Percentiles rank a stretch among this genome's conserved stretches.
phyloP scores from a whole-genome alignment of 768 basidiomycete genomes.

The Kwoniella shandongensis region DNA sequence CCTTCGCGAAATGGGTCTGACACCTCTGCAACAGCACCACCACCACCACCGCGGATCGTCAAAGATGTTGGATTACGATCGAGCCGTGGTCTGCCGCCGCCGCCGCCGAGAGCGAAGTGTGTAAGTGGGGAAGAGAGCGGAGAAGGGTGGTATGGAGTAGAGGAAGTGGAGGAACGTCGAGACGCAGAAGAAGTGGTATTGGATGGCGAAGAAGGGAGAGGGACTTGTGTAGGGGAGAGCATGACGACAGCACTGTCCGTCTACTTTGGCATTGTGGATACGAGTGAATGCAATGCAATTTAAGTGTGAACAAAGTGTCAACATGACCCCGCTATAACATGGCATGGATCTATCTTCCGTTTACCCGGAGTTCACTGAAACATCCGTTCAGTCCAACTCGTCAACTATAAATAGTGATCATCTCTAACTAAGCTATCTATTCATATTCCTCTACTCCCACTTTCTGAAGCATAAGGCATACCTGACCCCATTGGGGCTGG shows the following conservation, averaged over 20 bases:
- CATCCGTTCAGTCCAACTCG: no score
- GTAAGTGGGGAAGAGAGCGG: slow-evolving; percentile 31
- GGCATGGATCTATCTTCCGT: no score
- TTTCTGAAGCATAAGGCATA: no score
- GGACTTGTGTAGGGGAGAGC: slow-evolving; percentile 18
- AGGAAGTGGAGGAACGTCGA: slow-evolving; percentile 17
- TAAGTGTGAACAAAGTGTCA: no score
- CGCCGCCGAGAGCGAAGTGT: background rate
- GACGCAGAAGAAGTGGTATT: slow-evolving; percentile 14
- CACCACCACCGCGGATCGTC: slow-evolving; percentile 19
- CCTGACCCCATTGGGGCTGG: no score
- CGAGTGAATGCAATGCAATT: no score
- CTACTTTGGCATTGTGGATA: no score
- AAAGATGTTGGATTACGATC: slow-evolving; percentile 27
- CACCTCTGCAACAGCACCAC: no score
- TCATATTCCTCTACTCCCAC: no score
- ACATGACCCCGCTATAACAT: no score
- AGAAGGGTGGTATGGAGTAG: slow-evolving; percentile 19
- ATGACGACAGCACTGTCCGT: slow-evolving; percentile 4
- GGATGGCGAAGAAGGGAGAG: slow-evolving; percentile 23
- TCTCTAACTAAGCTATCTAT: no score
- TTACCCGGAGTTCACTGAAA: slow-evolving; percentile 11
- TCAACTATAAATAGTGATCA: no score
- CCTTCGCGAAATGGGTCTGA: slow-evolving; percentile 35
- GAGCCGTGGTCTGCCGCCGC: slow-evolving; percentile 26